phyloP scores from a whole-genome alignment of 208 protist genomes.

The Phytomonas sp. region DNA sequence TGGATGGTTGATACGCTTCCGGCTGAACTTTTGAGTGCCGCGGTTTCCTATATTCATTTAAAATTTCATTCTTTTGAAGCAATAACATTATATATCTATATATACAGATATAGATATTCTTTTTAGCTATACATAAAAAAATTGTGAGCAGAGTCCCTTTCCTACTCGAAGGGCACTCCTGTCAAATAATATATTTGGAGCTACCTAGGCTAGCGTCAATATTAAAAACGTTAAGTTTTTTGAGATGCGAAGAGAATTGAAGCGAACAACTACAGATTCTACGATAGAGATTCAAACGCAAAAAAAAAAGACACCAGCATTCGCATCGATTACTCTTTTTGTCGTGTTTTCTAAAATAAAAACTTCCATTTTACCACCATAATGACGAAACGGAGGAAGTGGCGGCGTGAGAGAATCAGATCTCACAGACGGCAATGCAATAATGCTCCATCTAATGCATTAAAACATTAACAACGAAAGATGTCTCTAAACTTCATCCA shows the following conservation, averaged over 20 bases:
- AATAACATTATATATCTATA: slow-evolving; percentile 23
- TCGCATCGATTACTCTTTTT: background rate
- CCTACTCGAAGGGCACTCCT: background rate
- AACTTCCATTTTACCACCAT: background rate
- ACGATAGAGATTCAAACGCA: background rate
- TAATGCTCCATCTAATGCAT: background rate
- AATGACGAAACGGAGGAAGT: background rate
- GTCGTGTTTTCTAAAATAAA: background rate
- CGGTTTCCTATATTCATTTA: slow-evolving; percentile 31
- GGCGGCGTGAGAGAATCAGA: background rate
- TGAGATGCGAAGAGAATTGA: background rate
- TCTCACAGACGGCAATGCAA: background rate
- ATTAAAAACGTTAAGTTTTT: background rate
- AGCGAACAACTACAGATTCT: slow-evolving; percentile 2
- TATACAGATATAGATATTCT: slow-evolving; percentile 6
- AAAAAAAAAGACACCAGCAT: background rate
- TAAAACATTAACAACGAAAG: background rate
- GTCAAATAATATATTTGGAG: background rate
- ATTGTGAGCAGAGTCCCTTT: background rate
- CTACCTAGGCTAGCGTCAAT: background rate
- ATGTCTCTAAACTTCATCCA: background rate
- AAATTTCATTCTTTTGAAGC: slow-evolving; percentile 29
- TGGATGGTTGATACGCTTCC: background rate
- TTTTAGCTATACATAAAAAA: background rate
- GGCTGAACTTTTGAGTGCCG: slow-evolving; percentile 13